Base-by-base conservation (phyloP, 306 rosid species). In the Pyrus communis region DNA sequence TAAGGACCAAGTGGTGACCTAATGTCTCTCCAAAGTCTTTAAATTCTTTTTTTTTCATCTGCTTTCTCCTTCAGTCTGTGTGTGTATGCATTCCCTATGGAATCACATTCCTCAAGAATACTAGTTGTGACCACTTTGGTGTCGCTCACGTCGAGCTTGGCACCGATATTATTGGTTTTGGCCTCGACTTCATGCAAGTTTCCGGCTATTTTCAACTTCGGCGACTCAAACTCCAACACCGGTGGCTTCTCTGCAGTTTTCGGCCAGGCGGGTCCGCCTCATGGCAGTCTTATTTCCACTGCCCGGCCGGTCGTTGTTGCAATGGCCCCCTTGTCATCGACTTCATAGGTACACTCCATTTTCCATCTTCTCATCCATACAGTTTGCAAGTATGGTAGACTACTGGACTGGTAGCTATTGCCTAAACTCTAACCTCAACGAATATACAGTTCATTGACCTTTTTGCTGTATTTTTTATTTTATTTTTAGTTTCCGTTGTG, bases 221-320 rank as follows among this genome's bases (percentile, higher is more conserved):
- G 98, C 3, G 96, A 93, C 80, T 91, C 96, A 3, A 93, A 93
- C 80, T 93, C 97, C 25, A 93, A 93, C 90, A 93, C 97, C 0
- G 96, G 98, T 11, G 96, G 98, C 38, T 87, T 93, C n/a, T 89
- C 98, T 22, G 97, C 98, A 19, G 93, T 91, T 11, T 91, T 91
- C 69, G 96, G 98, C 46, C 98, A 93, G 79, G 81, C 91, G 4
- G 73, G 60, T 17, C 80, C 90, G 17, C 97, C 98, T 7, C 75
- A 87, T 15, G 98, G 97, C 15, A 85, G 80, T 79, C 97, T 69
- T 79, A 17, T 76, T 91, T 94, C 78, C 89, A 75, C 63, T 64
- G 23, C 51, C 89, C 87, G 3, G 80, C 86, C 2, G 88, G 91
- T 17, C 86, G 96, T 35, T 91, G 90, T 82, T 90, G 88, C 52